phyloP scores from a whole-genome alignment of 2,329 filamentous ascomycete species.

The Fusarium camptoceras region DNA sequence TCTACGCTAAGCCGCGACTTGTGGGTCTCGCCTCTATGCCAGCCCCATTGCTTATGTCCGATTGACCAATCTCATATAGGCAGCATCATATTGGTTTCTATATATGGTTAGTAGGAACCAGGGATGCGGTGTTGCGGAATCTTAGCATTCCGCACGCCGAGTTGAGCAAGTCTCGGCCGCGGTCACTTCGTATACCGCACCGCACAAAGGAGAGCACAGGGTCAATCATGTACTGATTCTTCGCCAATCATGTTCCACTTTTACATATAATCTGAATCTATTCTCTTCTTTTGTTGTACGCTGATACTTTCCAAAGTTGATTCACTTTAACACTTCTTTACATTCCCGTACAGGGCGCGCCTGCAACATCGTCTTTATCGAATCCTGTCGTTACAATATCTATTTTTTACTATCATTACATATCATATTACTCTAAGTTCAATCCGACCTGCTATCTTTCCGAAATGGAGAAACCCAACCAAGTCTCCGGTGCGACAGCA shows the following conservation, averaged over 20 bases:
- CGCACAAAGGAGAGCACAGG: not conserved
- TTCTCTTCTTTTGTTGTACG: not conserved
- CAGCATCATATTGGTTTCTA: not conserved
- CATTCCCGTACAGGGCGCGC: not conserved
- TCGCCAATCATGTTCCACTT: not conserved
- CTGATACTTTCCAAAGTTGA: not conserved
- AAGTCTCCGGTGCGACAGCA: not conserved
- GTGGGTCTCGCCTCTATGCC: not conserved
- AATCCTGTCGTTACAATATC: not conserved
- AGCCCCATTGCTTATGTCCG: not conserved
- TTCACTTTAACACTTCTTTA: not conserved
- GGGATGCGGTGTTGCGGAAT: not conserved
- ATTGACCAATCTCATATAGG: not conserved
- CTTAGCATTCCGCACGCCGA: not conserved
- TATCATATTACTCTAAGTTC: not conserved
- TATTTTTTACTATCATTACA: not conserved
- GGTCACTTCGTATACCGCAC: not conserved
- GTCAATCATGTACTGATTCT: not conserved
- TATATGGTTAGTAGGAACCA: not conserved
- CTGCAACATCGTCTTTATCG: not conserved
- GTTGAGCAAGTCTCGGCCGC: not conserved
- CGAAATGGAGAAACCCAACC: not conserved
- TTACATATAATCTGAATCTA: not conserved
- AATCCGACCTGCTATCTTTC: fast-evolving
- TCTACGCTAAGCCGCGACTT: not conserved